Conservation (phyloP, 352 stramenopile species). For the Globisporangium yorkense region DNA sequence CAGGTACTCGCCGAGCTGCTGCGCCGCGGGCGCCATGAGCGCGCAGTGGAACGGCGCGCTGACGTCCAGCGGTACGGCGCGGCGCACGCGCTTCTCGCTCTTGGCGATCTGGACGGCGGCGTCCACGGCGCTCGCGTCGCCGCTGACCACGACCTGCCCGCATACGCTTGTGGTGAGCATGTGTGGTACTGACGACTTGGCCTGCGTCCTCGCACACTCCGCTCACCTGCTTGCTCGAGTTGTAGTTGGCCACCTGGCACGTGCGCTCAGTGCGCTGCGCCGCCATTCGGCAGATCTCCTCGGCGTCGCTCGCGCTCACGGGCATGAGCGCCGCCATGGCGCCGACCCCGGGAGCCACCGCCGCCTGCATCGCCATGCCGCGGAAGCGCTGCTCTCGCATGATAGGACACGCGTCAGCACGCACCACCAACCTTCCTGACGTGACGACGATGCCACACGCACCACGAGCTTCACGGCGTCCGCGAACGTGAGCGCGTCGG, state of each 20-base stretch:
- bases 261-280: conserved; percentile 27
- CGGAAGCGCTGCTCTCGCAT: conserved; percentile 37
- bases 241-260: conserved; percentile 86
- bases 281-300: conserved; percentile 46
- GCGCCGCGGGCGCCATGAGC: conserved; percentile 63
- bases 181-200: too few relatives aligned
- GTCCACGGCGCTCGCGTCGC: conserved; percentile 39
- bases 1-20: conserved; percentile 38
- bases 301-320: conserved; percentile 35
- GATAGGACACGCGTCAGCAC: too few relatives aligned
- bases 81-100: conserved; percentile 58
- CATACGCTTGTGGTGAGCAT: too few relatives aligned
- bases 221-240: conserved; percentile 76
- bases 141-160: conserved; percentile 62
- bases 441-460: not conserved
- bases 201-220: not conserved
- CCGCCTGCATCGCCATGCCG: conserved; percentile 63
- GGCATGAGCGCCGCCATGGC: conserved; percentile 82
- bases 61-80: conserved; percentile 68
- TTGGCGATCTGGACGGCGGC: conserved; percentile 53
- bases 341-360: conserved; percentile 39
- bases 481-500: conserved; percentile 52
- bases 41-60: conserved; percentile 82
- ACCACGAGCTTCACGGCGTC: conserved; percentile 67
- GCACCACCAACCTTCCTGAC: too few relatives aligned